These are phyloP conservation scores for Fraxinus quadrangulata DNA, from an alignment of 257 asterid species.

Conservation along the genomic window DNA sequence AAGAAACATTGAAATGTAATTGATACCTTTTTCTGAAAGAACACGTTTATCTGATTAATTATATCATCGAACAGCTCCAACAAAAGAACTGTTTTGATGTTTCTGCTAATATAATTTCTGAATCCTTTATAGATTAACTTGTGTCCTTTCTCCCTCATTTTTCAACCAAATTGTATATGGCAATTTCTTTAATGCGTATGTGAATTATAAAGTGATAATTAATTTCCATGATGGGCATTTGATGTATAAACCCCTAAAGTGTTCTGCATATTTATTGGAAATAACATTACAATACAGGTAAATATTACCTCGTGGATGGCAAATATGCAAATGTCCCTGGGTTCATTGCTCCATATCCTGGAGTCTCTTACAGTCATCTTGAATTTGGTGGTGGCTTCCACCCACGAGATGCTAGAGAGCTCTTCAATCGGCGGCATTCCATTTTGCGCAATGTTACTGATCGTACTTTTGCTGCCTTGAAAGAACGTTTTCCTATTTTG, in stretches of 20 bases:
- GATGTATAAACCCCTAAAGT: not conserved
- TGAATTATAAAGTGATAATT: not conserved
- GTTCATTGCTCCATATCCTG: constrained; percentile 41
- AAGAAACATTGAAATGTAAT: not conserved
- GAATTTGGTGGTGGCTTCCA: constrained; percentile 28
- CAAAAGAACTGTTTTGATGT: not conserved
- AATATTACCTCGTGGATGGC: constrained; percentile 42
- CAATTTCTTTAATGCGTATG: not conserved
- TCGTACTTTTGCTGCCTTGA: constrained; percentile 39
- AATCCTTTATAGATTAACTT: not conserved
- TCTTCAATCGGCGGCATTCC: constrained; percentile 45
- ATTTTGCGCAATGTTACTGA: constrained; percentile 29
- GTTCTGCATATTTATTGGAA: not conserved
- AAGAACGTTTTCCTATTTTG: constrained; percentile 49
- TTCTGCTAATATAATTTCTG: not conserved
- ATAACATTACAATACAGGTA: constrained; percentile 33
- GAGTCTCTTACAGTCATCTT: constrained; percentile 26
- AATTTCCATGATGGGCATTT: not conserved
- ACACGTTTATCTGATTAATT: not conserved
- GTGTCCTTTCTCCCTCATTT: not conserved
- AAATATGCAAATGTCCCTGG: constrained; percentile 43
- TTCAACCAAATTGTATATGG: not conserved
- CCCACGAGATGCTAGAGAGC: constrained; percentile 44
- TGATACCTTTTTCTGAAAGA: constrained; percentile 5
- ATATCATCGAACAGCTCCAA: not conserved